Base-by-base conservation (phyloP, 805 yeast genomes). In the Wickerhamomyces strasburgensis region DNA sequence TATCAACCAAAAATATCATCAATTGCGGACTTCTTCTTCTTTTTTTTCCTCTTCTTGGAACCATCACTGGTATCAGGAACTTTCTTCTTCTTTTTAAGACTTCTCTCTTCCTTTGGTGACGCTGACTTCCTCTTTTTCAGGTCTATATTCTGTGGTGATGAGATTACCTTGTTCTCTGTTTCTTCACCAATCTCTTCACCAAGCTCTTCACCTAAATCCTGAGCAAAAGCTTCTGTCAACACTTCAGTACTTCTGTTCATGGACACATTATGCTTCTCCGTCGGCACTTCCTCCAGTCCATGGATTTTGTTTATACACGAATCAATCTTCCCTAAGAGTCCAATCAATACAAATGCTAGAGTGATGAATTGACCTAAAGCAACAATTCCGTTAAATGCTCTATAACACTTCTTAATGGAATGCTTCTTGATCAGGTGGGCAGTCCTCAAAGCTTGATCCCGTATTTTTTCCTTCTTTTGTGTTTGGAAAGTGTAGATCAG, bases 1-100 rank as follows among this genome's bases (percentile, higher is more conserved):
- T n/a, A n/a, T n/a, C n/a, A 76, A 1, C 86, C 87, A 60, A 84
- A 84, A 13, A 85, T 84, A 49, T 77, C 84, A 57, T 84, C 93
- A 38, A 85, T 85, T 9, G 78, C 80, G 31, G 70, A 69, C 42
- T 62, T 72, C 35, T 60, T 57, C 53, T 68, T 75, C 54, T 67
- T 70, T 40, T 69, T 69, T 53, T 67, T 68, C 50, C 60, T 63
- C 43, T 47, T 44, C 33, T 38, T 40, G 8, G 36, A 30, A 28
- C 37, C 14, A 10, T 5, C 6, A 11, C 25, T 11, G 25, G 25
- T 7, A 21, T 21, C 10, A n/a, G 7, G 25, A 34, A 13, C 42
- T 32, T 37, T 40, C 34, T 41, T 35, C 39, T 44, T 45, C 35
- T 32, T 34, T 17, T 39, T 24, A 25, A 25, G 18, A 5, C 17